These are phyloP conservation scores for Neonectria hederae DNA, from an alignment of 2,329 filamentous ascomycete genomes.

Conservation along the genomic window DNA sequence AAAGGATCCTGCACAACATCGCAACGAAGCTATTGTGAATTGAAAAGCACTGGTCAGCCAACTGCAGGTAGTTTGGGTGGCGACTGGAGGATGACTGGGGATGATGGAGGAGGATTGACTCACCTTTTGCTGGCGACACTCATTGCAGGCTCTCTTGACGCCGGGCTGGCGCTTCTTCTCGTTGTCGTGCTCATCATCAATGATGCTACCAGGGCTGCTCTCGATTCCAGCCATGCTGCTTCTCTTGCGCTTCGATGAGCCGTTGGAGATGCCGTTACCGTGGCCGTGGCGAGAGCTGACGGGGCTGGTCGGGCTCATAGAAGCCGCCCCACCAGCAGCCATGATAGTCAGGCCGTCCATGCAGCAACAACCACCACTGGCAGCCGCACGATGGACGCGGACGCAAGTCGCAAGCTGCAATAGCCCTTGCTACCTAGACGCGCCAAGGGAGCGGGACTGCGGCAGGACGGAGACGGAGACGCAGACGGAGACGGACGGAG, in stretches of 20 bases:
- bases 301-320: conserved; percentile 65
- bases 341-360: conserved; percentile 61
- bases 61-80: neutral
- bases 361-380: conserved; percentile 38
- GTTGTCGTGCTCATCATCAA: conserved; percentile 63
- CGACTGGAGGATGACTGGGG: neutral
- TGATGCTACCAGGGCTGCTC: conserved; percentile 67
- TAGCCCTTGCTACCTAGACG: conserved; percentile 21
- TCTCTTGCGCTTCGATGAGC: conserved; percentile 65
- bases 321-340: conserved; percentile 57
- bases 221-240: conserved; percentile 63
- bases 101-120: conserved; percentile 46
- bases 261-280: conserved; percentile 53
- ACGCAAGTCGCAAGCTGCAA: conserved; percentile 15
- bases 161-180: conserved; percentile 73
- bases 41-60: conserved; percentile 21
- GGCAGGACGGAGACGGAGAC: conserved; percentile 25
- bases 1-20: conserved; percentile 86
- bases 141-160: conserved; percentile 84
- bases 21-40: conserved; percentile 72
- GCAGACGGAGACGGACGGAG: conserved; percentile 16
- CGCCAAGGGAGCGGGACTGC: conserved; percentile 26
- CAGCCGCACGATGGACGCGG: conserved; percentile 28
- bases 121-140: conserved; percentile 88
- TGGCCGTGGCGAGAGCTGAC: conserved; percentile 58